These are phyloP conservation scores for Litsea cubeba DNA, from an alignment of 164 flowering plant species.

Conservation along the genomic window DNA sequence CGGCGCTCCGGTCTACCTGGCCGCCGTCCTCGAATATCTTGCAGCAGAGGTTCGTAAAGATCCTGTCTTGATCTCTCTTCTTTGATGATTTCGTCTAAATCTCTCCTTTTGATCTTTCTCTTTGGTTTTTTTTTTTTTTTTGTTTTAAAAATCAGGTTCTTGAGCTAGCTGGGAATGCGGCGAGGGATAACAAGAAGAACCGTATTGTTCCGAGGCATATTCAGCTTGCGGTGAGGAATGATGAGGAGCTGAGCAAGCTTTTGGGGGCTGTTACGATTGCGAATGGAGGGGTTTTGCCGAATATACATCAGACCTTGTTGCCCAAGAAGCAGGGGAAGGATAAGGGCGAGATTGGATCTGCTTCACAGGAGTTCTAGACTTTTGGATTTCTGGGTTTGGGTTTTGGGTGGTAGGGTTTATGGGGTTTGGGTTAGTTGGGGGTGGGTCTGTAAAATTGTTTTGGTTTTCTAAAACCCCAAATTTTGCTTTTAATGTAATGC, in stretches of 20 bases:
- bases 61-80: not conserved
- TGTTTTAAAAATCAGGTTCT: constrained; percentile 31
- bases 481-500: not conserved
- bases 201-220: constrained; percentile 67
- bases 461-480: not conserved
- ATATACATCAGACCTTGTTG: constrained; percentile 49
- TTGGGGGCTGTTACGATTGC: constrained; percentile 60
- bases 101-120: not conserved
- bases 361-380: constrained; percentile 50
- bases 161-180: constrained; percentile 68
- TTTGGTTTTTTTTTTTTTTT: not conserved
- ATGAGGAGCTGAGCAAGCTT: constrained; percentile 59
- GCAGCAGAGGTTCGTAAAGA: constrained; percentile 44
- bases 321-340: constrained; percentile 51
- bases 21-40: constrained; percentile 60
- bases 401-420: not conserved
- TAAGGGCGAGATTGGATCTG: constrained; percentile 50
- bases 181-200: constrained; percentile 66
- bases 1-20: constrained; percentile 57
- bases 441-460: not conserved
- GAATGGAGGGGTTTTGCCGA: constrained; percentile 57
- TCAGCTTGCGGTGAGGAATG: constrained; percentile 66
- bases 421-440: not conserved
- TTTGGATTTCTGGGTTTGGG: not conserved
- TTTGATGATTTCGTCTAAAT: not conserved